Evolutionary conservation across 768 basidiomycete genomes (phyloP).

Genomic region (Boletus sensibilis): DNA sequence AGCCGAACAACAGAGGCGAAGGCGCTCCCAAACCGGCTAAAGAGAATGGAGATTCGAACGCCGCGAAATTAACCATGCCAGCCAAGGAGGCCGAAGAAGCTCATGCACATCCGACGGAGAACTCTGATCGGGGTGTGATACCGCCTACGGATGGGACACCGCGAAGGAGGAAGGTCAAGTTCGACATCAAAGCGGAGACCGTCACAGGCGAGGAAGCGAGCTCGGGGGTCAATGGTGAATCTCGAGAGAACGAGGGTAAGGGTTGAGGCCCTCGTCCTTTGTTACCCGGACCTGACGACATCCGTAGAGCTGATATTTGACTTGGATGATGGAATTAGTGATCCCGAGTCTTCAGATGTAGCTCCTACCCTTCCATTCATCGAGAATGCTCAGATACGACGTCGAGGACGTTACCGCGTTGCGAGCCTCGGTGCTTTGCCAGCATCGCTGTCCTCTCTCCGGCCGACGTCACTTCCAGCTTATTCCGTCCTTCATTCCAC

Average conservation of each 20-base stretch:
- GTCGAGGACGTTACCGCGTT: slow-evolving; percentile 27
- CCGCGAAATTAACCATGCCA: slow-evolving; percentile 10
- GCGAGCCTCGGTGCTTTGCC: slow-evolving; percentile 45
- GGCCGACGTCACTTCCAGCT: slow-evolving; percentile 67
- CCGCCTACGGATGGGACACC: slow-evolving; percentile 32
- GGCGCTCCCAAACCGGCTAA: slow-evolving; percentile 4
- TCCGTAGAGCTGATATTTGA: slow-evolving; percentile 66
- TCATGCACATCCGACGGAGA: slow-evolving; percentile 16
- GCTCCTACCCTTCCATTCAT: slow-evolving; percentile 39
- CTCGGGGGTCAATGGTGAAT: slow-evolving; percentile 34
- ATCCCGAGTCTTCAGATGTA: slow-evolving; percentile 32
- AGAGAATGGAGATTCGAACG: slow-evolving; percentile 11
- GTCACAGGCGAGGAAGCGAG: slow-evolving; percentile 44
- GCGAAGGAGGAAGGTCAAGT: slow-evolving; percentile 68
- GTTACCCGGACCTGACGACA: slow-evolving; percentile 4
- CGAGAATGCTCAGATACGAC: slow-evolving; percentile 27
- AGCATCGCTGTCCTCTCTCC: slow-evolving; percentile 55
- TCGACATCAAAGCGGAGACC: slow-evolving; percentile 62
- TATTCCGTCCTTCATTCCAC: slow-evolving; percentile 54
- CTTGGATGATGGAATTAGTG: slow-evolving; percentile 53
- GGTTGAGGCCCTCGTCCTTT: slow-evolving; percentile 6
- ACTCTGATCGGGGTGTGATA: slow-evolving; percentile 21
- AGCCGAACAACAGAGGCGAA: slow-evolving; percentile 10
- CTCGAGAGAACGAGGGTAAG: slow-evolving; percentile 46
- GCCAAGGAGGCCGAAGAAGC: slow-evolving; percentile 11